phyloP scores from a whole-genome alignment of 306 rosid genomes.

The Lotus japonicus region DNA sequence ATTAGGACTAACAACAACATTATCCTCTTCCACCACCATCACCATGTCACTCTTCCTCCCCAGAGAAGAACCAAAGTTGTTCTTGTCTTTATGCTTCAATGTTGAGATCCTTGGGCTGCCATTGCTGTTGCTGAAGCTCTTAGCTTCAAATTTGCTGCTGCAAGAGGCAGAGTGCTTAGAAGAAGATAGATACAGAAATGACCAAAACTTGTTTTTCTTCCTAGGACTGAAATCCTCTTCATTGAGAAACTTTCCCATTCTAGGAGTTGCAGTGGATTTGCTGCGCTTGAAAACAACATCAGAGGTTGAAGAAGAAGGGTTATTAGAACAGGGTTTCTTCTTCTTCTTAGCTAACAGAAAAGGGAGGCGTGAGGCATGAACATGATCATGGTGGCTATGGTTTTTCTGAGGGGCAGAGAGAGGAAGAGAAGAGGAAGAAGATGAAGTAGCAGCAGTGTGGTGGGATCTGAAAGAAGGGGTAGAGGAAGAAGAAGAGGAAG shows the following conservation, averaged over 20 bases:
- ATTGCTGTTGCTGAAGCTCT: neutral
- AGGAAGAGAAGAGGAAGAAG: conserved; percentile 31
- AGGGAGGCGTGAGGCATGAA: conserved; percentile 44
- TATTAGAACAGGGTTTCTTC: conserved; percentile 33
- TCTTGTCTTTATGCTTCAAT: neutral
- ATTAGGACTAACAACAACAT: conserved; percentile 17
- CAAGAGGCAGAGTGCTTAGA: conserved; percentile 33
- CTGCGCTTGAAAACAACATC: conserved; percentile 62
- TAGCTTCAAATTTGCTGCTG: conserved; percentile 2
- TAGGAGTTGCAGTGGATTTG: conserved; percentile 62
- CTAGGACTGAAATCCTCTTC: conserved; percentile 36
- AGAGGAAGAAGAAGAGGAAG: conserved; percentile 35
- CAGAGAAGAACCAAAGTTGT: conserved; percentile 1
- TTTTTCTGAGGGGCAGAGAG: conserved; percentile 21
- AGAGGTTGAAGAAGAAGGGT: neutral
- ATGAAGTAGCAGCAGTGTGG: neutral
- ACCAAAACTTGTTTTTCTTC: conserved; percentile 71
- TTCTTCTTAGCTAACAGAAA: conserved; percentile 60
- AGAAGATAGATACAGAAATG: conserved; percentile 57
- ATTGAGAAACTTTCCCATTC: conserved; percentile 18
- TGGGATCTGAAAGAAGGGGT: conserved; percentile 64
- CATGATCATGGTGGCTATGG: neutral
- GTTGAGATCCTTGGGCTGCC: conserved; percentile 9
- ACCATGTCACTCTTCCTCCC: conserved; percentile 22
- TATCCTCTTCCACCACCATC: conserved; percentile 37